These are phyloP conservation scores for Trichaptum fuscoviolaceum DNA, from an alignment of 768 basidiomycete genomes.

Conservation along the genomic window DNA sequence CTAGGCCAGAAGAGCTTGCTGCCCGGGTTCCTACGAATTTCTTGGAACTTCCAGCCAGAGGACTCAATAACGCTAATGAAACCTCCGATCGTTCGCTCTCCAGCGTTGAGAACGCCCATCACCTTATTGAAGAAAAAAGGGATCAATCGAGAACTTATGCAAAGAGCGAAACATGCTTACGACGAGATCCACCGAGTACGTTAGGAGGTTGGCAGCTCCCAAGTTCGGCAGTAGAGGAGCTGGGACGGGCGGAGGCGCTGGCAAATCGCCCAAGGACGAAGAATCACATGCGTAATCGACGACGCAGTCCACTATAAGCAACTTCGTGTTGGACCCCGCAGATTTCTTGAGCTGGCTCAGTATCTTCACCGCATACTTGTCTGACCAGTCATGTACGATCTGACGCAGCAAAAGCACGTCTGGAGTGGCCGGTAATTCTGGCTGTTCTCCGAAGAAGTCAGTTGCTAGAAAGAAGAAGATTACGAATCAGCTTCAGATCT, in stretches of 20 bases:
- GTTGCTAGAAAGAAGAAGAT: slow-evolving; percentile 9
- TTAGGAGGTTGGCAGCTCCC: slow-evolving; percentile 13
- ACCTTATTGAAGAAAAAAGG: slow-evolving; percentile 19
- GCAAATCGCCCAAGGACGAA: slow-evolving; percentile 10
- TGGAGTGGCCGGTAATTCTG: slow-evolving; percentile 23
- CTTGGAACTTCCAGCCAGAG: slow-evolving; percentile 25
- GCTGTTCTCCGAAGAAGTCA: slow-evolving; percentile 20
- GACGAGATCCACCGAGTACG: slow-evolving; percentile 16
- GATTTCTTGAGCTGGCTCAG: slow-evolving; percentile 19
- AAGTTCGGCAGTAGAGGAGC: slow-evolving; percentile 20
- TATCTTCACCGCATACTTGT: slow-evolving; percentile 23
- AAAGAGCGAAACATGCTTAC: slow-evolving; percentile 9
- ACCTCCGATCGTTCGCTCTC: slow-evolving; percentile 24
- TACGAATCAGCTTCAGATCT: neutral
- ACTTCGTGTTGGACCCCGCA: slow-evolving; percentile 19
- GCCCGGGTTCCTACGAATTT: neutral
- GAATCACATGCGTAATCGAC: slow-evolving; percentile 20
- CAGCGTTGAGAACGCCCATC: slow-evolving; percentile 23
- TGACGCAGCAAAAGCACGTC: slow-evolving; percentile 22
- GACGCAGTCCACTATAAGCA: slow-evolving; percentile 22
- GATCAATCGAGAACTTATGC: neutral
- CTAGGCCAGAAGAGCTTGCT: neutral
- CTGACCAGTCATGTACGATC: slow-evolving; percentile 30
- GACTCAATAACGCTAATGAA: slow-evolving; percentile 14
- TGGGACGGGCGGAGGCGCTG: slow-evolving; percentile 13